A percentile compares a stretch with the other conserved stretches of the same genome.
phyloP scores from a whole-genome alignment of 2,329 filamentous ascomycete genomes.

The Colletotrichum neosansevieriae region DNA sequence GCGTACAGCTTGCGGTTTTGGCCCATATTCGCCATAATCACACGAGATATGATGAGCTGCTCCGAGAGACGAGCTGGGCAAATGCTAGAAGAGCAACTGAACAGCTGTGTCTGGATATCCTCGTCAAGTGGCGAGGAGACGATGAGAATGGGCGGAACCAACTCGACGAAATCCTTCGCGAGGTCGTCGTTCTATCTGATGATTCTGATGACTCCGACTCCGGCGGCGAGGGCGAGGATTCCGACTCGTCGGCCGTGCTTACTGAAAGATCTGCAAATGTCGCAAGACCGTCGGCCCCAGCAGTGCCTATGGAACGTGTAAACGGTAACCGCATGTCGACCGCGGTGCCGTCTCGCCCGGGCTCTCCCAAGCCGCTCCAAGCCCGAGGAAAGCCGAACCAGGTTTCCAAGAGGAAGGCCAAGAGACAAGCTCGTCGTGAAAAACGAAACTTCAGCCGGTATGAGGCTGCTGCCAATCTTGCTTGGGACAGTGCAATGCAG shows the following conservation, averaged over 20 bases:
- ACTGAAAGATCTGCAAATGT: slow-evolving; percentile 20
- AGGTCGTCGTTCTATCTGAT: slow-evolving; percentile 76
- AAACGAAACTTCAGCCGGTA: slow-evolving; percentile 40
- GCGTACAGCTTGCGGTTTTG: slow-evolving; percentile 74
- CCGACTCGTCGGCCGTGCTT: slow-evolving; percentile 46
- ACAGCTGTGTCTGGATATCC: slow-evolving; percentile 70
- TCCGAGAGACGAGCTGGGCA: slow-evolving; percentile 68
- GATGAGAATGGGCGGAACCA: slow-evolving; percentile 77
- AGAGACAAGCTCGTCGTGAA: slow-evolving; percentile 16
- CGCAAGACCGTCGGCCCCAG: slow-evolving; percentile 20
- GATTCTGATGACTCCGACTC: slow-evolving; percentile 56
- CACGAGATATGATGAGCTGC: slow-evolving; percentile 72
- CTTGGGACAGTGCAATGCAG: slow-evolving; percentile 30
- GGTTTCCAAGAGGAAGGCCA: slow-evolving; percentile 29
- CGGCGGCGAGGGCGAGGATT: slow-evolving; percentile 51
- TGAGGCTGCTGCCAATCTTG: slow-evolving; percentile 37
- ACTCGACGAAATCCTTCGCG: slow-evolving; percentile 74
- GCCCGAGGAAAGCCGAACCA: slow-evolving; percentile 25
- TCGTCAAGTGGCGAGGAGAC: slow-evolving; percentile 79
- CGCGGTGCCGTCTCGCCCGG: slow-evolving; percentile 22
- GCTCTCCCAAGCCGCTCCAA: slow-evolving; percentile 20
- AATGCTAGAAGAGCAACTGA: slow-evolving; percentile 73
- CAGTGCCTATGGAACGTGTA: neutral
- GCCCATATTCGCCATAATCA: slow-evolving; percentile 76
- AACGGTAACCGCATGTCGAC: slow-evolving; percentile 29